Evolutionary conservation across 1,284 basidiomycete genomes (phyloP).

Genomic region (Phenoliferia sp.): DNA sequence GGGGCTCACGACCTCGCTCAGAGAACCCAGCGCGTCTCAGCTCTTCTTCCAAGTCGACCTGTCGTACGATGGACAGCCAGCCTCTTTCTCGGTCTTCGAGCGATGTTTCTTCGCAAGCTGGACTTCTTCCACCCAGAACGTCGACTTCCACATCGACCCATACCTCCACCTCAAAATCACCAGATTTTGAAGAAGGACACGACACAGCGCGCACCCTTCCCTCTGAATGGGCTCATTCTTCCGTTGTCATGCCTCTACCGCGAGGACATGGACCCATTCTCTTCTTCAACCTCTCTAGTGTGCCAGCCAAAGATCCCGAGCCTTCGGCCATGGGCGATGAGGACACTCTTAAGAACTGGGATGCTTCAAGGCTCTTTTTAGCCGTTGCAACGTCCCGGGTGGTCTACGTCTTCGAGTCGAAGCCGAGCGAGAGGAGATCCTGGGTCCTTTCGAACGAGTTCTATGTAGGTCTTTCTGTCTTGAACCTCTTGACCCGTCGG

Average conservation of each 20-base stretch:
- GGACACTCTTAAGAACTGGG: background rate
- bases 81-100: too few species aligned
- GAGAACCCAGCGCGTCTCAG: background rate
- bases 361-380: constrained; percentile 6
- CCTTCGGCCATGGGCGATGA: background rate
- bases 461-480: constrained; percentile 6
- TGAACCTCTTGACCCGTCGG: background rate
- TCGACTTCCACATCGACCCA: too few species aligned
- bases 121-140: too few species aligned
- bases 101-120: too few species aligned
- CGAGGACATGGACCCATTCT: constrained; percentile 3
- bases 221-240: constrained; percentile 11
- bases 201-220: constrained; percentile 3
- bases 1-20: background rate
- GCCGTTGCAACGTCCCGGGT: constrained; percentile 14
- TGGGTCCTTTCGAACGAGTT: constrained; percentile 21
- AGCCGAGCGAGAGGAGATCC: constrained; percentile 1
- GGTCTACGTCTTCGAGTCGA: constrained; percentile 16
- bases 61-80: too few species aligned
- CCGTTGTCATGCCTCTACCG: constrained; percentile 8
- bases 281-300: constrained; percentile 13
- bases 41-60: too few species aligned
- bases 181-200: background rate
- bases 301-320: background rate
- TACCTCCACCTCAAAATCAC: background rate